Base-by-base conservation (phyloP, 371 early-diverging fungal genomes). In the Lichtheimia corymbifera region DNA sequence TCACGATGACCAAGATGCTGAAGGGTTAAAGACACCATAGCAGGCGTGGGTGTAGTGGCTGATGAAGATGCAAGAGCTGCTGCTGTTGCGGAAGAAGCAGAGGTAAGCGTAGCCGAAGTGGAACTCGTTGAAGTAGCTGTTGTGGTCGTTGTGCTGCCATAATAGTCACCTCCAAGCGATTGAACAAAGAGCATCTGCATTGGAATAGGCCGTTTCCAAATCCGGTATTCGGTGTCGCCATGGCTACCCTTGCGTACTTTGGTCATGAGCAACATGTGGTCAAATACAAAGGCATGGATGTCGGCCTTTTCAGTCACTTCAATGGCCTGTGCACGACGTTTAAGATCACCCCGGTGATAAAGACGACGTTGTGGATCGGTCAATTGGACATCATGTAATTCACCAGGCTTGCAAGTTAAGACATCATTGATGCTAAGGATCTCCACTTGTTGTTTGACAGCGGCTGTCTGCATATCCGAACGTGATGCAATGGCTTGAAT, bases 251-350 rank as follows among this genome's bases (percentile, higher is more conserved):
- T 79, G 52, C 84, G 79, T 43, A 77, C 74, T 64, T 91, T 92
- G 53, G 94, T 87, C 83, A 97, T 73, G 30, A 97, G 62, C 6
- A 97, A 72, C 53, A 87, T 74, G 75, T 97, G 94, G 66, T 97
- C 97, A 64, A 97, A 92, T 28, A 97, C 79, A 71, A 94, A 92
- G 6, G 92, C 88, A 52, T 80, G 81, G 14, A 96, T 72, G 30
- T 92, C 91, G 0, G 84, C 77, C 50, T 80, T 81, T 45, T 91
- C 91, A 0, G 86, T 75, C 25, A 78, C 80, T 24, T 91, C 91
- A 6, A 88, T 77, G 42, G 85, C 83, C 28, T 84, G 78, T 24
- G 85, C 77, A 49, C 87, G 85, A 22, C 89, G 82, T 49, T 89
- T 90, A 59, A 97, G 76, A 7, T 80, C 81, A 41, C 96, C 96